These are phyloP conservation scores for Tetrahymena thermophila DNA, from an alignment of 73 alveolate species.

Conservation along the genomic window DNA sequence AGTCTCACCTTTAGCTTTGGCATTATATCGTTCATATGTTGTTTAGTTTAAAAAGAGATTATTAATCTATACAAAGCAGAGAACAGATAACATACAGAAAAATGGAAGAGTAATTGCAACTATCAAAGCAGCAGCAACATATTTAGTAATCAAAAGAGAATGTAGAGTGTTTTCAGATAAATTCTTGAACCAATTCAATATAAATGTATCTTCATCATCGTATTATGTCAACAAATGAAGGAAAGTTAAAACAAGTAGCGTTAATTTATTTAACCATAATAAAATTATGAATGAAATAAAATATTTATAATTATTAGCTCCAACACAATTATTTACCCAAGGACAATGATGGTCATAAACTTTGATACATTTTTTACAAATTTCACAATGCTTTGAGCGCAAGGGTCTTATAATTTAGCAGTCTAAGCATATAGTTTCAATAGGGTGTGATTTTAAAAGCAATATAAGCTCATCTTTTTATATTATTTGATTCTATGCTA, in stretches of 20 bases:
- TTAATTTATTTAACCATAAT: neutral
- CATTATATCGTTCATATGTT: neutral
- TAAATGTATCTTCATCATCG: neutral
- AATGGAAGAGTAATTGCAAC: neutral
- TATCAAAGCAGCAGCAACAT: neutral
- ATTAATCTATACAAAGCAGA: neutral
- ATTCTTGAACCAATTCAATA: neutral
- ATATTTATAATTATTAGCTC: slow-evolving; percentile 36
- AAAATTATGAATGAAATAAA: neutral
- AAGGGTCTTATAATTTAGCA: slow-evolving; percentile 38
- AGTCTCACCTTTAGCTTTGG: neutral
- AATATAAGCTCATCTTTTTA: neutral
- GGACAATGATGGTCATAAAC: slow-evolving; percentile 68
- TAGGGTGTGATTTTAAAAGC: neutral
- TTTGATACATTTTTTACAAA: slow-evolving; percentile 58
- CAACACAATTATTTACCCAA: slow-evolving; percentile 60
- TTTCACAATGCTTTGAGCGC: slow-evolving; percentile 62
- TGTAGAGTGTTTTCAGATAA: neutral
- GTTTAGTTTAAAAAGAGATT: neutral
- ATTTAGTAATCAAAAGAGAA: neutral
- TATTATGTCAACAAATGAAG: neutral
- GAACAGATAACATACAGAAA: neutral
- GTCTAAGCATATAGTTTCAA: slow-evolving; percentile 17
- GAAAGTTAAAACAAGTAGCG: neutral
- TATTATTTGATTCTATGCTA: neutral